These are phyloP conservation scores for Neofusicoccum sp. DNA, from an alignment of 2,329 filamentous ascomycete species.

Conservation along the genomic window DNA sequence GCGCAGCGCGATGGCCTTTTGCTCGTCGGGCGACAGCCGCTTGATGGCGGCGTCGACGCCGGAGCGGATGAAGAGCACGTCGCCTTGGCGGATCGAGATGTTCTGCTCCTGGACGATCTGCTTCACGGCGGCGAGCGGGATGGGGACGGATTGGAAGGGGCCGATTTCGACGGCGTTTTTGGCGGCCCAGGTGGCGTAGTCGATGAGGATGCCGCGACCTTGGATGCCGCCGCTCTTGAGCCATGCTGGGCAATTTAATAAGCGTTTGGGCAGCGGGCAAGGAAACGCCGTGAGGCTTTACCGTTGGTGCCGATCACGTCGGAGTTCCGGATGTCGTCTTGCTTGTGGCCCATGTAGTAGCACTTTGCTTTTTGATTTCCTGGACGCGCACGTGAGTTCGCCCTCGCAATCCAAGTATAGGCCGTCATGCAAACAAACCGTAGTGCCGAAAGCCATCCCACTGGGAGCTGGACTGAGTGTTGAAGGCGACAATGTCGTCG, in stretches of 20 bases:
- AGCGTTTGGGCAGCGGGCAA: not conserved
- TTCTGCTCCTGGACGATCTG: constrained; percentile 21
- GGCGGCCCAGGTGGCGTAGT: constrained; percentile 4
- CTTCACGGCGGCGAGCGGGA: constrained; percentile 25
- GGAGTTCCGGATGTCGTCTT: constrained; percentile 41
- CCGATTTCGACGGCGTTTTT: constrained; percentile 10
- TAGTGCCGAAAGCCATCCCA: constrained; percentile 47
- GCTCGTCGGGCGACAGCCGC: constrained; percentile 25
- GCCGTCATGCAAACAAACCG: not conserved
- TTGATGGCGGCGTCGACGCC: constrained; percentile 40
- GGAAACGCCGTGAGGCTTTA: constrained; percentile 1
- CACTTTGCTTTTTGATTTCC: constrained; percentile 45
- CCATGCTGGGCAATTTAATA: constrained; percentile 4
- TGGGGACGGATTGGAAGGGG: constrained; percentile 17
- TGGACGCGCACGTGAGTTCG: constrained; percentile 21
- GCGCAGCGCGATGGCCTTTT: constrained; percentile 32
- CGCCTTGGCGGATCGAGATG: constrained; percentile 23
- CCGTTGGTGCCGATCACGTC: constrained; percentile 11
- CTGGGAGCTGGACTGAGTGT: constrained; percentile 42
- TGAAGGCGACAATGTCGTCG: constrained; percentile 41
- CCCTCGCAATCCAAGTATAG: too few relatives aligned
- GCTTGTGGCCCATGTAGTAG: constrained; percentile 48
- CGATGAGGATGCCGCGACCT: constrained; percentile 22
- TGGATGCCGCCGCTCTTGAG: constrained; percentile 17
- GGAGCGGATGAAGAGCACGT: constrained; percentile 42